Evolutionary conservation across 2,329 filamentous ascomycete species (phyloP).

Genomic region (Tympanopsis confertula): DNA sequence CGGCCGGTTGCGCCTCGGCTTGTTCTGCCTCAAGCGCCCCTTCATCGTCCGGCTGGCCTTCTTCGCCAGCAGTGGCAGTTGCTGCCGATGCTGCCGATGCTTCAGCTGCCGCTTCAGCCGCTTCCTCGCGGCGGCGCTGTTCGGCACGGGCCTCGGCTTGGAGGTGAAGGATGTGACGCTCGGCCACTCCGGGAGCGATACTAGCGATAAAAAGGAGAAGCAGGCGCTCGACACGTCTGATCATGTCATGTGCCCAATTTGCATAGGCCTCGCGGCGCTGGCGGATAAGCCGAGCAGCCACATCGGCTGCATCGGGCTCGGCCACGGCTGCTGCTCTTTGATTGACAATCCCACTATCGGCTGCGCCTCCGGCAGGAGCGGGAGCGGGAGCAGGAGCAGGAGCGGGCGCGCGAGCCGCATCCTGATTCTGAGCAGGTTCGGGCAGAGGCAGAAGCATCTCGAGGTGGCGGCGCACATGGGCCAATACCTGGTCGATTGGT

Average conservation of each 20-base stretch:
- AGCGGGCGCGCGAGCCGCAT: constrained; percentile 6
- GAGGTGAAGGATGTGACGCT: constrained; percentile 49
- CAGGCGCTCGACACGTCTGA: constrained; percentile 44
- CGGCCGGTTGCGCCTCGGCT: no score
- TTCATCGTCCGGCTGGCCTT: no score
- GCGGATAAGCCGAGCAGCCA: constrained; percentile 41
- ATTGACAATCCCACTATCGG: constrained; percentile 13
- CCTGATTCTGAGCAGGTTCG: constrained; percentile 15
- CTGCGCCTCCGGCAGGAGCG: constrained; percentile 12
- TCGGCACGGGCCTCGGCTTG: constrained; percentile 34
- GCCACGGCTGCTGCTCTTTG: constrained; percentile 5
- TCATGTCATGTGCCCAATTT: constrained; percentile 35
- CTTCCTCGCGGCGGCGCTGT: constrained; percentile 30
- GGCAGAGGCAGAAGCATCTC: constrained; percentile 46
- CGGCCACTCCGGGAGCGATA: constrained; percentile 53
- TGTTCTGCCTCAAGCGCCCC: no score
- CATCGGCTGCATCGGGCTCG: constrained; percentile 32
- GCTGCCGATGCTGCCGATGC: no score
- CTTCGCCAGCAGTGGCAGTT: no score
- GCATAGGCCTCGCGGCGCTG: constrained; percentile 30
- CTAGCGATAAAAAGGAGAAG: constrained; percentile 54
- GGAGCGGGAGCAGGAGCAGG: constrained; percentile 15
- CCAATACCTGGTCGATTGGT: constrained; percentile 39
- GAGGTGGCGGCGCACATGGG: constrained; percentile 44
- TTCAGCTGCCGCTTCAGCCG: constrained; percentile 24